A percentile compares a stretch with the other conserved stretches of the same genome.
Evolutionary conservation across 1,284 basidiomycete species (phyloP).

Genomic region (Pisolithus thermaeus): DNA sequence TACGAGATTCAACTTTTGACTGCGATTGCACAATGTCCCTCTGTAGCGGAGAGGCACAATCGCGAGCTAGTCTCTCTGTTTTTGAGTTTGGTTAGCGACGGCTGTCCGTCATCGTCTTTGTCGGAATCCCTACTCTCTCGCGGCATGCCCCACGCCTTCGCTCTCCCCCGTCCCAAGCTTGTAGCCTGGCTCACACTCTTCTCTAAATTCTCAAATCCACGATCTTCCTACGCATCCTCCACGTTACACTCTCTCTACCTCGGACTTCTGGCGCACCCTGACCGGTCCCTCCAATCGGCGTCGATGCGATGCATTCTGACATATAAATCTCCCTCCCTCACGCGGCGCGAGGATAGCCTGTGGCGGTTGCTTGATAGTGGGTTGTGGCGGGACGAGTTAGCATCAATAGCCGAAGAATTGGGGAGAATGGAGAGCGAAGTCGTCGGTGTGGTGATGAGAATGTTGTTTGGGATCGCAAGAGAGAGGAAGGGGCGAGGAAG

Average conservation of each 20-base stretch:
- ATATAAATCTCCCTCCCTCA: constrained; percentile 72
- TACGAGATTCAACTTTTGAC: constrained; percentile 81
- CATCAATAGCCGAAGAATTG: constrained; percentile 69
- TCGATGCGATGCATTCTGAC: constrained; percentile 81
- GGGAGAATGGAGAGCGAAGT: constrained; percentile 58
- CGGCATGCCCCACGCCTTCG: constrained; percentile 17
- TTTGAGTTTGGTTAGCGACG: constrained; percentile 38
- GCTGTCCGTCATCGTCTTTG: constrained; percentile 31
- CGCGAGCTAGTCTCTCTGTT: constrained; percentile 78
- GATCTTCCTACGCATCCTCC: constrained; percentile 71
- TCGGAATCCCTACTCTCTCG: background rate
- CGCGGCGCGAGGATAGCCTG: constrained; percentile 65
- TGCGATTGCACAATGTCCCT: constrained; percentile 59
- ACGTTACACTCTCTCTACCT: constrained; percentile 68
- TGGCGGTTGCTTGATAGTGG: constrained; percentile 77
- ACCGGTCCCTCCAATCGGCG: constrained; percentile 71
- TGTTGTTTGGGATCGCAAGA: constrained; percentile 89
- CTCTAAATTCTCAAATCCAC: constrained; percentile 87
- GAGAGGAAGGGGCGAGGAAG: constrained; percentile 71
- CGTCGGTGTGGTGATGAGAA: constrained; percentile 69
- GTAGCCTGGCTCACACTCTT: constrained; percentile 81
- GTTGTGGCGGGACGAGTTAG: constrained; percentile 85
- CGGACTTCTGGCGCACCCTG: constrained; percentile 80
- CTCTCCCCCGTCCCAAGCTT: constrained; percentile 53
- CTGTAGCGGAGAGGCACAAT: constrained; percentile 80